A percentile compares a stretch with the other conserved stretches of the same genome.
Conservation (phyloP, 2,329 filamentous ascomycete genomes). For the Cadophora sp. region DNA sequence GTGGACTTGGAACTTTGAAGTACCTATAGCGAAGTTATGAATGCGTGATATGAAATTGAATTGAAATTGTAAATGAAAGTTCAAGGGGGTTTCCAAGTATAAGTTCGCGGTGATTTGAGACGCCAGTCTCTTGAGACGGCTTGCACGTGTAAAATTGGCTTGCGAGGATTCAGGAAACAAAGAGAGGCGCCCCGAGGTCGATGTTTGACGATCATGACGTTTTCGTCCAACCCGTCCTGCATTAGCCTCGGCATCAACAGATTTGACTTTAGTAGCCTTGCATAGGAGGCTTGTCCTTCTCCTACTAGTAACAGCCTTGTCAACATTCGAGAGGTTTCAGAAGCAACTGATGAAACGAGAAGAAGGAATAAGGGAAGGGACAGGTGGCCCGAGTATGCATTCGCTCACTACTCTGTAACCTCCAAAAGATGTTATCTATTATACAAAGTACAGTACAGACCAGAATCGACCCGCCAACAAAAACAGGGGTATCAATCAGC, state of each 20-base stretch:
- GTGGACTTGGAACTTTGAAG: too few relatives aligned
- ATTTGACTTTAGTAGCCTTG: constrained; percentile 9
- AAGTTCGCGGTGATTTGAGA: too few relatives aligned
- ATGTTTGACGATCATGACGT: constrained; percentile 1
- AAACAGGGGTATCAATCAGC: constrained; percentile 30
- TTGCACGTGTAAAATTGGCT: too few relatives aligned
- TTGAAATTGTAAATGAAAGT: too few relatives aligned
- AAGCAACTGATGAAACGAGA: neutral
- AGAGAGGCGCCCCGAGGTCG: too few relatives aligned
- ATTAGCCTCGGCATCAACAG: constrained; percentile 9
- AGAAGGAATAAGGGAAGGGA: neutral
- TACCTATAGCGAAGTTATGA: too few relatives aligned
- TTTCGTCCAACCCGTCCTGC: neutral
- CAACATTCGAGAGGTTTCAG: neutral
- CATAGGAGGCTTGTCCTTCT: neutral
- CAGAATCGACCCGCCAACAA: constrained; percentile 1
- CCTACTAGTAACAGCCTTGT: constrained; percentile 5
- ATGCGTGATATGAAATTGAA: too few relatives aligned
- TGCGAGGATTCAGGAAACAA: neutral
- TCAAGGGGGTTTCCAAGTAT: neutral
- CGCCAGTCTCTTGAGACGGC: too few relatives aligned
- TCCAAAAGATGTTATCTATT: constrained; percentile 8
- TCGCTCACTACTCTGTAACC: neutral
- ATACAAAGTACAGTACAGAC: constrained; percentile 8
- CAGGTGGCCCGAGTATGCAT: neutral